phyloP scores from a whole-genome alignment of 331 rosid genomes.

The Acacia concinna region DNA sequence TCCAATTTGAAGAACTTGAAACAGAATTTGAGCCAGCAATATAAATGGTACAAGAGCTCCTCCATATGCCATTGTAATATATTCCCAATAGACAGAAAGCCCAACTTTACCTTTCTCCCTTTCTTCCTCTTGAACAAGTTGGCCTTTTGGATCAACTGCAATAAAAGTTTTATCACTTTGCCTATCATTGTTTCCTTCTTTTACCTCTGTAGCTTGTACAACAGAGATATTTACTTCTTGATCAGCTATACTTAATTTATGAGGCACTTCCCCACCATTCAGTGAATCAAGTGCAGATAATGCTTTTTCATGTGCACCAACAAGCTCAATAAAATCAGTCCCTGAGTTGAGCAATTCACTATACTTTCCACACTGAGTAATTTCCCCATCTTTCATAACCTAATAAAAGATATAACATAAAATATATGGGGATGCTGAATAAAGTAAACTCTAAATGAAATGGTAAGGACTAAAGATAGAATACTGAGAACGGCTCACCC shows the following conservation, averaged over 20 bases:
- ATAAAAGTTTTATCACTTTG: conserved; percentile 44
- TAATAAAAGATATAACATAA: conserved; percentile 29
- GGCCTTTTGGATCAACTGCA: conserved; percentile 49
- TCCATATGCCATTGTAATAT: conserved; percentile 71
- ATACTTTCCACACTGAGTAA: conserved; percentile 83
- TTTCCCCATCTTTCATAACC: conserved; percentile 93
- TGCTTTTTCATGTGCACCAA: conserved; percentile 80
- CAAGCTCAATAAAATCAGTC: conserved; percentile 78
- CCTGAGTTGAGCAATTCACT: conserved; percentile 58
- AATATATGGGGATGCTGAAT: background rate
- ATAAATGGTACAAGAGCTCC: conserved; percentile 85
- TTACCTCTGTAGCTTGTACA: conserved; percentile 5
- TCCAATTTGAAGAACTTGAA: conserved; percentile 79
- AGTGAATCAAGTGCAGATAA: conserved; percentile 55
- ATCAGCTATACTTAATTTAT: conserved; percentile 26
- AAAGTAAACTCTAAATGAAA: background rate
- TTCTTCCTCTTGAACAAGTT: conserved; percentile 93
- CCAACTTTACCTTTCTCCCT: conserved; percentile 87
- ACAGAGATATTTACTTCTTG: conserved; percentile 31
- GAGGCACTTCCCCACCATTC: conserved; percentile 34
- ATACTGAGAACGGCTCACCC: conserved; percentile 50
- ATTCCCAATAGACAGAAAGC: conserved; percentile 75
- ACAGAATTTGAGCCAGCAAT: conserved; percentile 65
- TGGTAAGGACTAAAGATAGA: conserved; percentile 16
- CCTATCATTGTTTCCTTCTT: conserved; percentile 33